Base-by-base conservation (phyloP, 495 filamentous ascomycete genomes). In the Penicillium maclennaniae region DNA sequence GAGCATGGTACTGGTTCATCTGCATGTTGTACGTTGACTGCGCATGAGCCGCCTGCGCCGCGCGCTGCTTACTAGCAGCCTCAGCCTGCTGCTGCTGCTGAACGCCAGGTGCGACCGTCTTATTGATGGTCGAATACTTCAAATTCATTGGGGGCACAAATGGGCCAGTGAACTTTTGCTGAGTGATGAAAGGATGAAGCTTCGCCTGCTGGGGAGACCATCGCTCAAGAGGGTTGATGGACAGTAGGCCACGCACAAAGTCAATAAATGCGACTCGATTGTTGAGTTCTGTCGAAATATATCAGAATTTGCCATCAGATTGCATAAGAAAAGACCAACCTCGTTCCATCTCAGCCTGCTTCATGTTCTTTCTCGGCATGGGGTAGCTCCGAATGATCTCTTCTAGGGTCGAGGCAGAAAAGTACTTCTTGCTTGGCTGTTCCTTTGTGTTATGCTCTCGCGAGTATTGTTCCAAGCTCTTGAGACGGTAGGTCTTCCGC, bases 301-400 rank as follows among this genome's bases (percentile, higher is more conserved):
- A 36, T 79, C 59, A 76, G 66, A 12, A 16, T 38, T 6, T 9
- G 23, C 9, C 8, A 16, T 43, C 10, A 12, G 4, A 41, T 17
- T 39, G n/a, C 36, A 19, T 8, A n/a, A 42, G 27, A 25, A 17
- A 49, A 43, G 47, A 36, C 83, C 56, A 77, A 97, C 95, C 95
- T 87, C 93, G 78, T 51, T 99, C 95, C 54, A 97, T 84, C 69
- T 99, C 95, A 55, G 84, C 84, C 58, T 87, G 95, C 74, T 99
- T 99, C 95, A 99, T 99, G 57, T 97, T 96, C 74, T 99, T 99
- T 65, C 95, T 77, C 26, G 95, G 95, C 92, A 99, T 95, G 34
- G 93, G 85, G 67, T 99, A 99, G 55, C 87, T 88, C 62, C 93
- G 86, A 69, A 99, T 97, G 56, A 99, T 97, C 51, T 97, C 95